Conservation (phyloP, 2,329 filamentous ascomycete genomes). For the Curvularia verruculosa region DNA sequence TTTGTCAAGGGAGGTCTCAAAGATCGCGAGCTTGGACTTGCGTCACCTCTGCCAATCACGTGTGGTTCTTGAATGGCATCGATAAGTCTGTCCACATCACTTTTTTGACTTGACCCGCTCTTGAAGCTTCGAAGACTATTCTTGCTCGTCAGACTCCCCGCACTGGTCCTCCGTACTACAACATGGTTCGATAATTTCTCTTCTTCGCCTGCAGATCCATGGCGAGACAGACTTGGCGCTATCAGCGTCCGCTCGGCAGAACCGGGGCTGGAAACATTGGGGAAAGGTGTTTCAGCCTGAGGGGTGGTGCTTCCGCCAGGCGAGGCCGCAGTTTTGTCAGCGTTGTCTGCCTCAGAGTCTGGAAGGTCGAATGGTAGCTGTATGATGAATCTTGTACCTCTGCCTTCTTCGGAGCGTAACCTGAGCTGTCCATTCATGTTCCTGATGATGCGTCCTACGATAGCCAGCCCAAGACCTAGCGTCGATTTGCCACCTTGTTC, state of each 20-base stretch:
- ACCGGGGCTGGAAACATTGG: constrained; percentile 1
- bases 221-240: constrained; percentile 40
- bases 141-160: constrained; percentile 58
- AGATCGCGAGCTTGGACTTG: constrained; percentile 32
- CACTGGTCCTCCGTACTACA: constrained; percentile 41
- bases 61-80: constrained; percentile 71
- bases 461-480: constrained; percentile 81
- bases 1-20: constrained; percentile 34
- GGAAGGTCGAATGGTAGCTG: constrained; percentile 76
- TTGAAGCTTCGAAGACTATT: constrained; percentile 55
- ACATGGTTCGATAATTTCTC: neutral
- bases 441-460: constrained; percentile 84
- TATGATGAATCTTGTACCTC: constrained; percentile 82
- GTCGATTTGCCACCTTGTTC: constrained; percentile 54
- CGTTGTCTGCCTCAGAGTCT: constrained; percentile 34
- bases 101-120: constrained; percentile 58
- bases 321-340: constrained; percentile 4
- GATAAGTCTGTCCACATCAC: constrained; percentile 73
- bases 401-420: constrained; percentile 80
- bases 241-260: constrained; percentile 68
- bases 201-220: constrained; percentile 23
- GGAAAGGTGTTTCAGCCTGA: constrained; percentile 15
- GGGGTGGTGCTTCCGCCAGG: constrained; percentile 34
- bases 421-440: constrained; percentile 90
- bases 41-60: constrained; percentile 30